Evolutionary conservation across 2,329 filamentous ascomycete genomes (phyloP), one percentile per base, ranked within the genome.

Genomic region (Bimuria novae-zelandiae): DNA sequence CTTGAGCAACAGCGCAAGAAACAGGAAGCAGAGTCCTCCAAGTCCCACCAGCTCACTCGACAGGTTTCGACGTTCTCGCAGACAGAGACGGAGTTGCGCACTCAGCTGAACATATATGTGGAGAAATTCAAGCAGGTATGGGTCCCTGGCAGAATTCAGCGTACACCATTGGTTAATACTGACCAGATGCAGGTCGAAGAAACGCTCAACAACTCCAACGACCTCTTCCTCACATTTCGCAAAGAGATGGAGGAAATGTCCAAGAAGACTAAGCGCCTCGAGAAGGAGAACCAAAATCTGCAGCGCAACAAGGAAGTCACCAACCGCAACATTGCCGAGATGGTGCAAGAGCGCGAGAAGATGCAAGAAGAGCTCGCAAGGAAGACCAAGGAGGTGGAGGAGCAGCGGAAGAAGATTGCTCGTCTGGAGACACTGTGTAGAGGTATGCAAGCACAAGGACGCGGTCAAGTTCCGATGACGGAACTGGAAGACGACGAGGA

Each of bases 171-270:
- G 68, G 68, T 74, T 73, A 73, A 72, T 75, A 72, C 69, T 75
- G 81, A 80, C 81, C 75, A 76, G 72, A 71, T 75, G 77, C 80
- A 97, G 93, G 93, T 97, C 72, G 93, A 97, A 83, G 94, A 97
- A 76, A 97, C 93, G 32, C 83, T 97, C 46, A 97, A 97, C 77
- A 97, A 97, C 73, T 96, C 91, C 76, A 97, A 97, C 78, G 94
- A 97, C 72, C 80, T 97, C 49, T 97, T 97, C 75, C 80, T 97
- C 62, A 97, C 94, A 0, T 97, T 97, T 77, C 86, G 93, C 49
- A 97, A 96, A 78, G 94, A 97, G 76, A 97, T 97, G 92, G 94
- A 97, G 76, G 94, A 97, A 70, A 97, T 97, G 92, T 96, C 92
- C 0, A 97, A 97, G 79, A 97, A 97, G 79, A 96, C 93, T 5